Conservation (phyloP, 164 flowering plant species). For the Litsea cubeba region DNA sequence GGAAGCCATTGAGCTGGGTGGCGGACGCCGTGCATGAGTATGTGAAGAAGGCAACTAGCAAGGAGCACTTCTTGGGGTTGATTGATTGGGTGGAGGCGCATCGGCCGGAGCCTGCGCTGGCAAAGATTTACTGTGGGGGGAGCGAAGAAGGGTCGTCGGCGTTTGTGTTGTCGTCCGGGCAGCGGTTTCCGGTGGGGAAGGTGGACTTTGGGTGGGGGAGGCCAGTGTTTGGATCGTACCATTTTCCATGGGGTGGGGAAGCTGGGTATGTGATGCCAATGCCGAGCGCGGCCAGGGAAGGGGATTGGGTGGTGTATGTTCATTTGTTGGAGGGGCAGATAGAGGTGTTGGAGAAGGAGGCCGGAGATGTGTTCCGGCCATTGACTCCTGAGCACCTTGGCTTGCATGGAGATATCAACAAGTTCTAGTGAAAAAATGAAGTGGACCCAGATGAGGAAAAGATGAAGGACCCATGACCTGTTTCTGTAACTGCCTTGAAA, state of each 20-base stretch:
- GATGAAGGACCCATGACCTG: no score
- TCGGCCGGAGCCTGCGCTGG: constrained; percentile 23
- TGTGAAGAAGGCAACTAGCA: constrained; percentile 12
- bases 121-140: constrained; percentile 23
- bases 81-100: constrained; percentile 36
- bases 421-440: neutral
- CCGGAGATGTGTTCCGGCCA: constrained; percentile 12
- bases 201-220: constrained; percentile 41
- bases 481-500: no score
- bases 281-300: constrained; percentile 23
- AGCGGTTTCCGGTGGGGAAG: constrained; percentile 22
- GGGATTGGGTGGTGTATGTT: constrained; percentile 52
- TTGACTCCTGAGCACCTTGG: constrained; percentile 8
- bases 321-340: constrained; percentile 14
- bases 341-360: constrained; percentile 10
- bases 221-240: constrained; percentile 29
- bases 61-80: constrained; percentile 32
- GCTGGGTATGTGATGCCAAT: constrained; percentile 43
- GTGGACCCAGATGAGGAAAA: neutral
- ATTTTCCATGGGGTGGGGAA: constrained; percentile 34
- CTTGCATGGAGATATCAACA: neutral
- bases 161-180: constrained; percentile 32
- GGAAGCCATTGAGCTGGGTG: constrained; percentile 24
- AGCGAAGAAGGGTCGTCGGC: constrained; percentile 27
- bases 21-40: constrained; percentile 19